A percentile compares a stretch with the other conserved stretches of the same genome.
Evolutionary conservation across 1,284 basidiomycete genomes (phyloP).

Genomic region (Leccinum colubrinum): DNA sequence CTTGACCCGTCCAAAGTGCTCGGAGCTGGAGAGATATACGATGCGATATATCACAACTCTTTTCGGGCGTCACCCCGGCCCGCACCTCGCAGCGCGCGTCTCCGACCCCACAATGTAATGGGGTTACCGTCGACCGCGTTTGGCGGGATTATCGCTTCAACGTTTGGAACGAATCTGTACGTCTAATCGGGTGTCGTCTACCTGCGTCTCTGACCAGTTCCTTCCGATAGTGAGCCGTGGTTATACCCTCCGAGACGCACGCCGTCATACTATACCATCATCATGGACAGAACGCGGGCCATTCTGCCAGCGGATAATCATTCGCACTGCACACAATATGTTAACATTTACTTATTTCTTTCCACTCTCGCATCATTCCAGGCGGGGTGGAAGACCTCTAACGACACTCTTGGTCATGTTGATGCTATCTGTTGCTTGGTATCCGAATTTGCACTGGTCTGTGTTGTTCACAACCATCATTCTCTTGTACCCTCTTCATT

Average conservation of each 20-base stretch:
- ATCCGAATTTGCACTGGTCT: constrained; percentile 11
- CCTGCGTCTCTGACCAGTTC: constrained; percentile 6
- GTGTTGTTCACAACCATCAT: constrained; percentile 11
- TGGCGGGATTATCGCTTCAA: constrained; percentile 67
- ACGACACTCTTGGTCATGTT: constrained; percentile 28
- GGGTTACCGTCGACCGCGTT: constrained; percentile 61
- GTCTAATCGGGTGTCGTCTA: constrained; percentile 9
- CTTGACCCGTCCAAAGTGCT: constrained; percentile 41
- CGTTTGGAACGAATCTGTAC: constrained; percentile 48
- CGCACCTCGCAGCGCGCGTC: constrained; percentile 32
- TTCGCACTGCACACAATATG: constrained; percentile 28
- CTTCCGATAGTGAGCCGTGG: constrained; percentile 22
- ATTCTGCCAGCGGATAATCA: constrained; percentile 31
- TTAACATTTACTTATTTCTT: constrained; percentile 28
- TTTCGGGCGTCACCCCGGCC: constrained; percentile 37
- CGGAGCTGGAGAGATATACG: constrained; percentile 64
- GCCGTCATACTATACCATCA: constrained; percentile 30
- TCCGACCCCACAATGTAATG: constrained; percentile 40
- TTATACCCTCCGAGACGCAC: constrained; percentile 25
- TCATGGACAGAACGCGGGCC: constrained; percentile 29
- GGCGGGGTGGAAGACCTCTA: constrained; percentile 13
- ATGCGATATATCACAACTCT: constrained; percentile 60
- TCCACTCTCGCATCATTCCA: constrained; percentile 17
- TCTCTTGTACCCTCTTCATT: constrained; percentile 16
- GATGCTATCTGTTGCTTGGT: constrained; percentile 24